Base-by-base conservation (phyloP, 371 early-diverging fungal species). In the Quaeritorhiza haematococci region DNA sequence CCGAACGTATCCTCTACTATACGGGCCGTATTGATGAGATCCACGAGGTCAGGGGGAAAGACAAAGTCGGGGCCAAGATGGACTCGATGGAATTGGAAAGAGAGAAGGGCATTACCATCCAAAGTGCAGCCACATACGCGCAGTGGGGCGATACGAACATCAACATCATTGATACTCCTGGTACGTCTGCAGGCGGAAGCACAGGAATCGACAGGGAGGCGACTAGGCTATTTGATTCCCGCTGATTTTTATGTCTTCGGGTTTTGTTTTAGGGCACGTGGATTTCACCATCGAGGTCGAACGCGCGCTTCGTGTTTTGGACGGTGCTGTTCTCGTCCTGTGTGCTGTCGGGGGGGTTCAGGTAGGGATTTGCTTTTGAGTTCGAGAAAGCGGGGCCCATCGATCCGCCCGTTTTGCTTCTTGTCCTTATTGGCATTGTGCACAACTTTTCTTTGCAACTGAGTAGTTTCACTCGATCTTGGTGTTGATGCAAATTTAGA, bases 11-110 rank as follows among this genome's bases (percentile, higher is more conserved):
- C 56, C 78, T 98, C 45, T 95, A 80, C 75, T 94, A 93, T 71
- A 94, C 97, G 26, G 97, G 97, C 24, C 85, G 93, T 55, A 98
- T 98, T 74, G 85, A 90, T 70, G 89, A 90, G 62, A 94, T 96
- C 61, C 96, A 95, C 71, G 96, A 96, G 69, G 98, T 98, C 42
- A 89, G 93, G 57, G 96, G 96, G 49, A 91, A 90, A 72, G 96
- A 98, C 74, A 87, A 89, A 69, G 95, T 96, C 24, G 98, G 98
- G 54, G 98, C 98, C 21, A 96, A 91, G 69, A 96, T 98, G 97
- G 98, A 98, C 74, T 94, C 91, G 47, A 96, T 98, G 96, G 96
- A 96, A 48, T 81, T 95, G 43, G 98, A 98, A 77, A 83, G 96
- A 62, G 97, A 96, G 71, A 92, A 93, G 78, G 94, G 93, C 29